Evolutionary conservation across 2,329 filamentous ascomycete genomes (phyloP), one percentile per base, ranked within the genome.

Genomic region (Cylindrodendrum hubeiense): DNA sequence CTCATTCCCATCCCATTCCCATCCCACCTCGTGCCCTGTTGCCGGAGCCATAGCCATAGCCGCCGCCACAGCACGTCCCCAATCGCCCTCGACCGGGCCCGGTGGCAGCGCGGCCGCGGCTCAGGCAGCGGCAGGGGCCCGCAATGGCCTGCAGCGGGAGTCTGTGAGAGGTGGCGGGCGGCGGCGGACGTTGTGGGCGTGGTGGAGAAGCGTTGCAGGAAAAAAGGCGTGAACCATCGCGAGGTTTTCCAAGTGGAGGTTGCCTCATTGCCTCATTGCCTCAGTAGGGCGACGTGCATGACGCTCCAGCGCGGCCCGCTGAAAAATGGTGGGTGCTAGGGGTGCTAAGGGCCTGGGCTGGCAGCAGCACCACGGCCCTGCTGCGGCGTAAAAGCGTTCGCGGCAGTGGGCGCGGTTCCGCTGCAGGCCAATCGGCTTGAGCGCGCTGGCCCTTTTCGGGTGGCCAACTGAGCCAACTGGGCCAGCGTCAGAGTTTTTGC

Each of bases 351-450:
- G 26, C 17, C 26, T 12, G 22, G 33, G 53, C 19, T 37, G 58
- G n/a, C 39, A 26, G 33, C 56, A 9, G n/a, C 43, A 43, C 43
- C 33, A 54, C 60, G 60, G 60, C 60, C 28, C 30, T 58, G 60
- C 53, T 53, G 60, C 60, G 60, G 60, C 47, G 47, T 19, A 62
- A 62, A 62, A 43, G n/a, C 24, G 54, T 56, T 46, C 43, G 22
- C 39, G 53, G 59, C 46, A 37, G 46, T 26, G 52, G 44, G 56
- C 34, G 56, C 47, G 47, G 47, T 53, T 30, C 43, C 51, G 43
- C 33, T 47, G 24, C 12, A n/a, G 47, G 41, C 64, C 65, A 67
- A 65, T 65, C 65, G 56, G 65, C 52, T 60, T 50, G 22, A 28
- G 61, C 56, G 64, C 41, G 22, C 19, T 46, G 22, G n/a, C 54